A percentile compares a stretch with the other conserved stretches of the same genome.
Conservation (phyloP, 2,329 filamentous ascomycete species). For the Amesomyces nigricolor region DNA sequence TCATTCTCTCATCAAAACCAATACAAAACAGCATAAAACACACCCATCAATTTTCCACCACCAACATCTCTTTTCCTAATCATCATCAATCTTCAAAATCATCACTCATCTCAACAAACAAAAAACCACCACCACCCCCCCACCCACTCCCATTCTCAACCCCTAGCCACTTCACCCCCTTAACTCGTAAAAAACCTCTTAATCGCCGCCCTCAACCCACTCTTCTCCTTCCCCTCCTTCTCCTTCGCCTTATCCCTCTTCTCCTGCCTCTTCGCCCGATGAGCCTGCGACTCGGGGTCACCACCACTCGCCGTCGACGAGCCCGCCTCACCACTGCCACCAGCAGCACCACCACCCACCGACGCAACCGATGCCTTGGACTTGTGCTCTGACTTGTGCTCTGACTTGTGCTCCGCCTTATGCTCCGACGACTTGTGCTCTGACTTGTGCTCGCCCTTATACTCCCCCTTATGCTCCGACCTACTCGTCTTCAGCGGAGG, state of each 20-base stretch:
- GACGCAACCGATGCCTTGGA: constrained; percentile 18
- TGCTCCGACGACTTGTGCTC: too few relatives aligned
- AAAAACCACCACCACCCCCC: not conserved
- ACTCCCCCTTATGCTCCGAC: constrained; percentile 11
- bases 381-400: constrained; percentile 2
- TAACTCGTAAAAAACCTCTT: constrained; percentile 25
- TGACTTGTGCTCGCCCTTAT: constrained; percentile 5
- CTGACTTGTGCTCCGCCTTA: too few relatives aligned
- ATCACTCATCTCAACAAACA: not conserved
- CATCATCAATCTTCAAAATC: constrained; percentile 1
- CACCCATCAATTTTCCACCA: not conserved
- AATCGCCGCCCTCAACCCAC: constrained; percentile 23
- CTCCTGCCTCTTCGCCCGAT: constrained; percentile 25
- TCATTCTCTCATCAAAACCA: not conserved
- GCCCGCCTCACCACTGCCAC: constrained; percentile 1
- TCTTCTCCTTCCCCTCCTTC: constrained; percentile 22
- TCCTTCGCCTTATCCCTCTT: constrained; percentile 22
- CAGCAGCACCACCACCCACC: constrained; percentile 11
- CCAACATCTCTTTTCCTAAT: not conserved
- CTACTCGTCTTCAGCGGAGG: not conserved
- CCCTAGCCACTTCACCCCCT: not conserved
- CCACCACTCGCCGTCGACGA: constrained; percentile 15
- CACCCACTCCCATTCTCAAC: constrained; percentile 3
- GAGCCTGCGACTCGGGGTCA: constrained; percentile 15
- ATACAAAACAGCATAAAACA: not conserved